Conservation (phyloP, 2,329 filamentous ascomycete species). For the Scleromitrula shiraiana region DNA sequence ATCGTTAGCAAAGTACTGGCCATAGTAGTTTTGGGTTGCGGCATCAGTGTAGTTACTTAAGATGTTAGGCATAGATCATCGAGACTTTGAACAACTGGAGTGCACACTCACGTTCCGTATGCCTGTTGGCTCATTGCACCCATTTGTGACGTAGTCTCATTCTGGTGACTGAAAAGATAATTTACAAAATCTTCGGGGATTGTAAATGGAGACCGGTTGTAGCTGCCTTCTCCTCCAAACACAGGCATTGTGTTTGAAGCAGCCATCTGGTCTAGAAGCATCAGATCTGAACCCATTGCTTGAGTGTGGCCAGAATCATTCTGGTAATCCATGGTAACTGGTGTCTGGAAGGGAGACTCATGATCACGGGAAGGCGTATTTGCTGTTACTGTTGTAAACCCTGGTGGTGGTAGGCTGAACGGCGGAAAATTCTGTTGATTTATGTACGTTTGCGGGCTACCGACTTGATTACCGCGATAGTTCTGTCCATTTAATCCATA, state of each 20-base stretch:
- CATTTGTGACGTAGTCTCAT: constrained; percentile 44
- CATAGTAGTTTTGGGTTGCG: constrained; percentile 40
- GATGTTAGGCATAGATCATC: background rate
- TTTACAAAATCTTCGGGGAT: constrained; percentile 83
- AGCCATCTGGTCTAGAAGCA: constrained; percentile 54
- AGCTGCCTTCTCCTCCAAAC: constrained; percentile 68
- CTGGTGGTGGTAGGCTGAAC: constrained; percentile 54
- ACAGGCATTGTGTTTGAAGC: constrained; percentile 69
- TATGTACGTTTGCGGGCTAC: constrained; percentile 43
- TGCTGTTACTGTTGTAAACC: constrained; percentile 40
- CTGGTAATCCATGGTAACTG: constrained; percentile 26
- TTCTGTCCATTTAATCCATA: constrained; percentile 46
- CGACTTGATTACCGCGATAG: constrained; percentile 34
- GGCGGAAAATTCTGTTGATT: constrained; percentile 53
- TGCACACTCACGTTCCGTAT: constrained; percentile 42
- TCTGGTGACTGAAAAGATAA: constrained; percentile 64
- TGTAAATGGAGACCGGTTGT: constrained; percentile 78
- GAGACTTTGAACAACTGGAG: background rate
- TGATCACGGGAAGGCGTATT: constrained; percentile 27
- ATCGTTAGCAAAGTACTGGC: constrained; percentile 42
- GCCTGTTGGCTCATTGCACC: constrained; percentile 42
- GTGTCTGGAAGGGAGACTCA: constrained; percentile 25
- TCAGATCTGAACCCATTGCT: constrained; percentile 41
- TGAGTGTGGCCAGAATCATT: constrained; percentile 29
- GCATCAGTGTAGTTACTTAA: constrained; percentile 44